Base-by-base conservation (phyloP, 1,284 basidiomycete genomes). In the Puccinia triticina region DNA sequence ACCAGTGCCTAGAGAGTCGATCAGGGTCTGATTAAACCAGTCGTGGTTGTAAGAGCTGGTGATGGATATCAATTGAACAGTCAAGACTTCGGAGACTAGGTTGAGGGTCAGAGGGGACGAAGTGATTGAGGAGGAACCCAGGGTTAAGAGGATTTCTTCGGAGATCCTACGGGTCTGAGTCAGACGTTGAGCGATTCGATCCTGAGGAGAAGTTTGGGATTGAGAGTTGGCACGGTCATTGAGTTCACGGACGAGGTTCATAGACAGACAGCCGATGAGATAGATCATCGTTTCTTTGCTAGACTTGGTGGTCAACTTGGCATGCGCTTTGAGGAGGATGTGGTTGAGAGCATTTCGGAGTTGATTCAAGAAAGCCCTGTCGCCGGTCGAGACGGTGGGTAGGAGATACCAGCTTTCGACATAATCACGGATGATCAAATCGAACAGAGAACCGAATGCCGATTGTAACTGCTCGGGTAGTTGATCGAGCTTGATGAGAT, bases 111-210 rank as follows among this genome's bases (percentile, higher is more conserved):
- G n/a, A 26, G 79, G 69, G 48, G 71, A 81, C 12, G 69, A 71
- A 18, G 79, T 81, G 57, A 74, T 66, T 18, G 79, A 73, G 50
- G 57, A 48, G 11, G 79, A 71, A 34, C 48, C 79, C 16, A 81
- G 50, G 57, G 79, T 81, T 14, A 81, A 64, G 40, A 81, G 79
- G 29, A 81, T 81, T 55, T 81, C 79, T 74, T 81, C 55, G 10
- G 79, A 73, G 21, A 81, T 81, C 48, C 71, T 37, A 32, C 79
- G 79, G 37, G 69, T 72, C 50, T 74, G 71, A 64, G 40, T 37
- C 26, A 40, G 55, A 32, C 79, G 69, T 34, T 73, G 71, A 37
- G 29, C 37, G 34, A 72, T 74, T 57, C 71, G 37, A 66, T 55
- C 37, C 16, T 64, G 40, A n/a, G n/a, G 34, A 7, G 79, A 73